Evolutionary conservation across 495 filamentous ascomycete species (phyloP).

Genomic region (Annulohypoxylon bovei): DNA sequence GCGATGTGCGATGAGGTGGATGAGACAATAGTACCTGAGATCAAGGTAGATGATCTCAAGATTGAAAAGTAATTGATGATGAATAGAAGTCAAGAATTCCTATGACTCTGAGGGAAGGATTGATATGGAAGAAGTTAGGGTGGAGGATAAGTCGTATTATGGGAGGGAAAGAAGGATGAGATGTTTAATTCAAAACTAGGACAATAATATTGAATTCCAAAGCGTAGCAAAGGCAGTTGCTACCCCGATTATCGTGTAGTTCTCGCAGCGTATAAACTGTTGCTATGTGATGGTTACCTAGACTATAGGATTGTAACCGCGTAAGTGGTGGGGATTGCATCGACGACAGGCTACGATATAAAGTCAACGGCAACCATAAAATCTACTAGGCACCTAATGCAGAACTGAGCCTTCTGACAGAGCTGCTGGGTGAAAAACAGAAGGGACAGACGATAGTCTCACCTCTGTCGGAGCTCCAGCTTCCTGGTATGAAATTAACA

Average conservation of each 20-base stretch:
- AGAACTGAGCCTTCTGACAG: no score
- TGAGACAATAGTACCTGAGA: background rate
- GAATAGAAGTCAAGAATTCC: background rate
- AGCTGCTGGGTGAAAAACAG: background rate
- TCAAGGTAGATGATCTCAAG: background rate
- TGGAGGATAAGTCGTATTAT: background rate
- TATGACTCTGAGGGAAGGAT: background rate
- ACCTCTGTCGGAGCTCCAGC: background rate
- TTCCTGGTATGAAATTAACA: background rate
- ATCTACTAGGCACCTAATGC: no score
- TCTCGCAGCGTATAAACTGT: background rate
- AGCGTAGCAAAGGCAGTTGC: background rate
- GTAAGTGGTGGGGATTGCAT: background rate
- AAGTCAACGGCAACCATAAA: background rate
- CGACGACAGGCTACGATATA: background rate
- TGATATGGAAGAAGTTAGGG: background rate
- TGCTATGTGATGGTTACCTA: background rate
- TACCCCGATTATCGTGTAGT: background rate
- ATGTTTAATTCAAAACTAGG: background rate
- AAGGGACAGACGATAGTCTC: background rate
- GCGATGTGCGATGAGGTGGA: no score
- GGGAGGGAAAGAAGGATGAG: background rate
- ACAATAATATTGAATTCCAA: background rate
- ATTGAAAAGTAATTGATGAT: background rate
- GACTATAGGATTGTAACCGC: background rate